Percentiles rank a stretch among this genome's conserved stretches.
phyloP scores from a whole-genome alignment of 78 protist genomes.

The Fonticula alba region DNA sequence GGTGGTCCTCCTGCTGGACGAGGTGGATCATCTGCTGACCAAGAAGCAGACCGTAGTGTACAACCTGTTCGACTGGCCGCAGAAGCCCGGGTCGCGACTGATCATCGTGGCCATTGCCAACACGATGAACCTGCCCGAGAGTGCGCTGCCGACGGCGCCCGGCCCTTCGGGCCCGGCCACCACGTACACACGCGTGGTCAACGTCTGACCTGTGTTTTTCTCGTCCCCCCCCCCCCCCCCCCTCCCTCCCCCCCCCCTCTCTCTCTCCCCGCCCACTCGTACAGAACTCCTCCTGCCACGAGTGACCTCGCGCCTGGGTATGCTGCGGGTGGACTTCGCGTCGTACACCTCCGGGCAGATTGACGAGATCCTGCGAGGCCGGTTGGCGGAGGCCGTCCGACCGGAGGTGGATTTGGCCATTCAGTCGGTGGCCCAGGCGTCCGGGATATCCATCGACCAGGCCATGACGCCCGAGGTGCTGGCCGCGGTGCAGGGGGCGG shows the following conservation, averaged over 20 bases:
- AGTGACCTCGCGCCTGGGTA: conserved; percentile 1
- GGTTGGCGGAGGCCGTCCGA: not conserved
- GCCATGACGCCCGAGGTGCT: not conserved
- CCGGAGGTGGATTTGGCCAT: not conserved
- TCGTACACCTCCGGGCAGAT: not conserved
- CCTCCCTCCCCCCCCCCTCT: conserved; percentile 5
- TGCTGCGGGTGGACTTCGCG: not conserved
- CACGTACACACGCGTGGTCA: too few relatives aligned
- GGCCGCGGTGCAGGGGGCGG: not conserved
- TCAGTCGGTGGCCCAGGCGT: not conserved
- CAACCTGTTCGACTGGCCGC: conserved; percentile 35
- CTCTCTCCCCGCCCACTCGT: conserved; percentile 18
- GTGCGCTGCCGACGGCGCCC: conserved; percentile 15
- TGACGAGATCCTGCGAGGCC: not conserved
- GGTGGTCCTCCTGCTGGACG: conserved; percentile 22
- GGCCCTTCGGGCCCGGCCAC: too few relatives aligned
- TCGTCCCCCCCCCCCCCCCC: conserved; percentile 1
- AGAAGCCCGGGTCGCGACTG: not conserved
- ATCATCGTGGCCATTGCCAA: conserved; percentile 26
- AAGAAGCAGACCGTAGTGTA: conserved; percentile 28
- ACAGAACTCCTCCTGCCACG: conserved; percentile 9
- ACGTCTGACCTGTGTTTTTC: too few relatives aligned
- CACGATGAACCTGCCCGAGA: conserved; percentile 46
- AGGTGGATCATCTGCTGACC: conserved; percentile 25
- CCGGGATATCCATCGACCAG: not conserved